Conservation (phyloP, 345 rosid genomes). For the Sonneratia alba region DNA sequence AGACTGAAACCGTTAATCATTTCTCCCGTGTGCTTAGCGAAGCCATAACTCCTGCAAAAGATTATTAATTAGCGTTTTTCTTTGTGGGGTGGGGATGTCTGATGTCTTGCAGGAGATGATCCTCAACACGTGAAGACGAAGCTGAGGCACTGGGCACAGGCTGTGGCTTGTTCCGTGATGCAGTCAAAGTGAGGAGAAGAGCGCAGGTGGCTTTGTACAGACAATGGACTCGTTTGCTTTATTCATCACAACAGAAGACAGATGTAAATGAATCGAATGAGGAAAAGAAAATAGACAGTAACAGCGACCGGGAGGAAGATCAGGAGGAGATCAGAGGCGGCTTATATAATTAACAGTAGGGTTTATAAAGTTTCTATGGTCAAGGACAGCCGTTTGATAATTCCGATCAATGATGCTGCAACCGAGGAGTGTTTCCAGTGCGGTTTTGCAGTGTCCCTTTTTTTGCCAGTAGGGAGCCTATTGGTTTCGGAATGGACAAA, state of each 20-base stretch:
- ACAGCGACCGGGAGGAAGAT: background rate
- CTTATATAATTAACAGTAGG: background rate
- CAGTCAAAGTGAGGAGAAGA: slow-evolving; percentile 9
- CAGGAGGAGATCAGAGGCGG: background rate
- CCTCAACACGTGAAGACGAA: slow-evolving; percentile 39
- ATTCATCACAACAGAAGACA: background rate
- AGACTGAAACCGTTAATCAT: no score
- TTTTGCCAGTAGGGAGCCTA: background rate
- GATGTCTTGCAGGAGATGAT: slow-evolving; percentile 23
- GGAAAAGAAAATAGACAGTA: background rate
- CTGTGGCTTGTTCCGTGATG: slow-evolving; percentile 39
- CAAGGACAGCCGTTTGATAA: background rate
- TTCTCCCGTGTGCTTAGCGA: no score
- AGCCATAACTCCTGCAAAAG: no score
- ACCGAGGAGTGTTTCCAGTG: background rate
- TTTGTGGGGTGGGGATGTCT: no score
- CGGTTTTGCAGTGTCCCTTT: background rate
- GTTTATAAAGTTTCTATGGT: no score
- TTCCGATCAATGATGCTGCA: background rate
- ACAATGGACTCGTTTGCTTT: background rate
- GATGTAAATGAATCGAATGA: background rate
- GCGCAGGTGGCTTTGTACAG: slow-evolving; percentile 9
- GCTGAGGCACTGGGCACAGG: slow-evolving; percentile 48
- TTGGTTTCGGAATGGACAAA: background rate
- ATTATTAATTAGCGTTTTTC: no score